phyloP scores from a whole-genome alignment of 148 eudicot genomes.

The Limonium bicolor region DNA sequence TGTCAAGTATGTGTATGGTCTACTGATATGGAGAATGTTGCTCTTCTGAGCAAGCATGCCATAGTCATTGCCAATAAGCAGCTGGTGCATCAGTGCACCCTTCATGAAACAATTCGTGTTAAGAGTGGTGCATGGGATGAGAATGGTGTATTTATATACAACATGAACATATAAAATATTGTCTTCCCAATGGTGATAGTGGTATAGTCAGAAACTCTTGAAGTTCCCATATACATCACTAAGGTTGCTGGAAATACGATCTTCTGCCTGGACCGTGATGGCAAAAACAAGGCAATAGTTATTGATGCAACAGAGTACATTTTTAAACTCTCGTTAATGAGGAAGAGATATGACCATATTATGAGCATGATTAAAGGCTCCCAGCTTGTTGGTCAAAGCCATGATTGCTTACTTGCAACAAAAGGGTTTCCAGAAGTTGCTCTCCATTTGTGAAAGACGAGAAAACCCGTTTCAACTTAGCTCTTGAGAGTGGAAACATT shows the following conservation, averaged over 20 bases:
- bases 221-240: constrained; percentile 56
- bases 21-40: constrained; percentile 76
- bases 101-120: constrained; percentile 68
- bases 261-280: constrained; percentile 66
- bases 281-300: constrained; percentile 43
- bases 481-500: constrained; percentile 62
- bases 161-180: constrained; percentile 66
- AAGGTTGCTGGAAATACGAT: constrained; percentile 47
- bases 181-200: constrained; percentile 83
- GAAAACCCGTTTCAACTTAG: constrained; percentile 56
- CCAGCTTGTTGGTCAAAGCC: constrained; percentile 64
- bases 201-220: constrained; percentile 64
- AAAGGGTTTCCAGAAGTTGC: constrained; percentile 78
- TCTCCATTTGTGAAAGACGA: constrained; percentile 63
- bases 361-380: constrained; percentile 73
- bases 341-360: constrained; percentile 55
- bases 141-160: constrained; percentile 68
- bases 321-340: constrained; percentile 46
- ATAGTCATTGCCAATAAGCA: constrained; percentile 54
- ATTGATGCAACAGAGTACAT: constrained; percentile 65
- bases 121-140: constrained; percentile 86
- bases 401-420: constrained; percentile 76
- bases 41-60: constrained; percentile 62
- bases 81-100: constrained; percentile 62
- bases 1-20: constrained; percentile 72